Conservation (phyloP, 805 yeast species). For the Saccharomycopsis fermentans region DNA sequence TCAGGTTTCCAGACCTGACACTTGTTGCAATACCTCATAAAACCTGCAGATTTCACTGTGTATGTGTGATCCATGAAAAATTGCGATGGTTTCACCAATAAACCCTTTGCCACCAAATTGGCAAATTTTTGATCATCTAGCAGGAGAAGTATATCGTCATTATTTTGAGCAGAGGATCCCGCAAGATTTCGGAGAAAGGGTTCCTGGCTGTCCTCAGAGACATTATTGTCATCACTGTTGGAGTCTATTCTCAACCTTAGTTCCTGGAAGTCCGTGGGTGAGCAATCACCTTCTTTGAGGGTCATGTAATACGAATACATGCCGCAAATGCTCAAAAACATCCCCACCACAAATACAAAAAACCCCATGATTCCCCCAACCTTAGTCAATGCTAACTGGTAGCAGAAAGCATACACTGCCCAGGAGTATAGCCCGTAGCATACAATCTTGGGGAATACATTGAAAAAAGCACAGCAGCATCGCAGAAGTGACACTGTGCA, state of each 20-base stretch:
- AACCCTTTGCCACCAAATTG: conserved; percentile 5
- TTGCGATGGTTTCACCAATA: conserved; percentile 24
- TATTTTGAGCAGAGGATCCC: background rate
- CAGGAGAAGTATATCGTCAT: conserved; percentile 1
- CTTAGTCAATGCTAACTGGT: conserved; percentile 24
- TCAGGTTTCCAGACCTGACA: conserved; percentile 71
- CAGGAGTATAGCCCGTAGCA: conserved; percentile 35
- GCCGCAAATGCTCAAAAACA: conserved; percentile 26
- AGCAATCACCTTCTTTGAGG: conserved; percentile 41
- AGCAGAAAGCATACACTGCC: conserved; percentile 33
- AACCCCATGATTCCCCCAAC: conserved; percentile 16
- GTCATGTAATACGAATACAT: conserved; percentile 37
- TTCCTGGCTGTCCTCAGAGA: background rate
- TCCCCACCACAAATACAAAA: conserved; percentile 21
- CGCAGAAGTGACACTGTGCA: conserved; percentile 3
- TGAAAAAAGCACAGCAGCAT: conserved; percentile 26
- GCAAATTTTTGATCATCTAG: conserved; percentile 11
- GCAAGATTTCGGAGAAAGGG: no score
- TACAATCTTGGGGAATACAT: conserved; percentile 38
- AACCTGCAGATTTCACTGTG: conserved; percentile 31
- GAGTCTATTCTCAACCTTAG: conserved; percentile 19
- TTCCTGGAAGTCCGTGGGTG: conserved; percentile 39
- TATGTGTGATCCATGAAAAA: conserved; percentile 27
- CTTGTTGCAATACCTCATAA: conserved; percentile 49
- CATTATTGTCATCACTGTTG: background rate